Percentiles rank a stretch among this genome's conserved stretches.
These are phyloP conservation scores for Alternaria angustiovoidea DNA, from an alignment of 2,329 filamentous ascomycete genomes.

Conservation along the genomic window DNA sequence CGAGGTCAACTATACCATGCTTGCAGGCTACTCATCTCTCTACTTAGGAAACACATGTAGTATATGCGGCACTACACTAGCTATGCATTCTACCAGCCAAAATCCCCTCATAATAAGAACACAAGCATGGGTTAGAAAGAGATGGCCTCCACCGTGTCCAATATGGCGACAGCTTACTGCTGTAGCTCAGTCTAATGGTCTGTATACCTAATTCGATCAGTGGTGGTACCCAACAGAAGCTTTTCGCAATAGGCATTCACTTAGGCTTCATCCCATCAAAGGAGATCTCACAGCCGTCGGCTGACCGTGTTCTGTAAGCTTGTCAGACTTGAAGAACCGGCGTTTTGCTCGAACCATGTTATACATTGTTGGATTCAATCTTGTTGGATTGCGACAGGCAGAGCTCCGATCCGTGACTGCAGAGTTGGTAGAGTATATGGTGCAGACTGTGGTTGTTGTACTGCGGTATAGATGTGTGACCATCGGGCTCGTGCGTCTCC, in stretches of 20 bases:
- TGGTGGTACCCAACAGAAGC: no score
- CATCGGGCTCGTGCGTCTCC: neutral
- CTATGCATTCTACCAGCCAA: no score
- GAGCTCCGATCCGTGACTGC: conserved; percentile 20
- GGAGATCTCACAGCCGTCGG: conserved; percentile 9
- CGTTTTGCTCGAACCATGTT: conserved; percentile 22
- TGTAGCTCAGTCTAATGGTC: no score
- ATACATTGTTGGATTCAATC: conserved; percentile 21
- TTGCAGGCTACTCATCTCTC: no score
- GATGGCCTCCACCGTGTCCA: no score
- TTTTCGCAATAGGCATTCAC: conserved; percentile 2
- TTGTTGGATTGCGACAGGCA: conserved; percentile 12
- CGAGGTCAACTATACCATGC: no score
- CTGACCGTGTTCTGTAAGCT: conserved; percentile 22
- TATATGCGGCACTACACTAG: no score
- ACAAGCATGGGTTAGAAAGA: no score
- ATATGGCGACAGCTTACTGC: no score
- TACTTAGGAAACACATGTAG: no score
- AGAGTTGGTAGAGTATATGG: conserved; percentile 33
- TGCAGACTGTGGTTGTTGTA: conserved; percentile 21
- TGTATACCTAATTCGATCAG: no score
- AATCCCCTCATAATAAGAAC: no score
- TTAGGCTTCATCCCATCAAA: conserved; percentile 3
- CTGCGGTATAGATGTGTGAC: neutral
- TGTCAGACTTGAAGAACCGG: conserved; percentile 20